Percentiles rank a stretch among this genome's conserved stretches.
These are phyloP conservation scores for Moesziomyces aphidis DNA, from an alignment of 1,284 basidiomycete genomes.

Conservation along the genomic window DNA sequence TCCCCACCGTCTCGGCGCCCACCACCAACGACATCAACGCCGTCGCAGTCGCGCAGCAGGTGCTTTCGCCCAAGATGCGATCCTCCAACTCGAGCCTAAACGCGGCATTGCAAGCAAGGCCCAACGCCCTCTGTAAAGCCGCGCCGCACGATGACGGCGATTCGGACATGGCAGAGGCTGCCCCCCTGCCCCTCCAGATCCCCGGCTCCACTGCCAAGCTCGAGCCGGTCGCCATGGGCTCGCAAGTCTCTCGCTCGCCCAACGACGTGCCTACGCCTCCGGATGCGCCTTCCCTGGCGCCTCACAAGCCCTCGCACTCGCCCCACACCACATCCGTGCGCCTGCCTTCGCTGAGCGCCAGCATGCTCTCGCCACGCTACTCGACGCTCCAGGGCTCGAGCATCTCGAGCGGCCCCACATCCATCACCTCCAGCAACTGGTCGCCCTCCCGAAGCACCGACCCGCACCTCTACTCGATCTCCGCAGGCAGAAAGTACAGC, in stretches of 20 bases:
- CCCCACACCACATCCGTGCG: conserved; percentile 28
- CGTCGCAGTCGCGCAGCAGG: conserved; percentile 21
- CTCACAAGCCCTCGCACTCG: conserved; percentile 31
- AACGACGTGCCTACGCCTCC: conserved; percentile 63
- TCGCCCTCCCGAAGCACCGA: conserved; percentile 50
- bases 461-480: conserved; percentile 54
- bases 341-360: conserved; percentile 43
- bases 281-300: conserved; percentile 43
- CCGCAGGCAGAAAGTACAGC: conserved; percentile 47
- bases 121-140: conserved; percentile 3
- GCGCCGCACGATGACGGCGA: conserved; percentile 39
- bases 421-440: conserved; percentile 50
- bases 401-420: conserved; percentile 51
- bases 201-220: conserved; percentile 34
- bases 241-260: conserved; percentile 53
- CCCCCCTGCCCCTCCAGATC: conserved; percentile 47
- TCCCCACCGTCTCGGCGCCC: conserved; percentile 40
- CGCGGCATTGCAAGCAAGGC: conserved; percentile 24
- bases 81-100: conserved; percentile 48
- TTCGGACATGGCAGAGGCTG: conserved; percentile 54
- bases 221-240: conserved; percentile 19
- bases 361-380: conserved; percentile 45
- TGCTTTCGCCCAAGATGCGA: conserved; percentile 29
- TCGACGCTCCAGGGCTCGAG: conserved; percentile 45
- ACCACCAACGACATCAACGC: conserved; percentile 45